phyloP scores from a whole-genome alignment of 2,329 filamentous ascomycete genomes.

The Phaeosphaeria sp. region DNA sequence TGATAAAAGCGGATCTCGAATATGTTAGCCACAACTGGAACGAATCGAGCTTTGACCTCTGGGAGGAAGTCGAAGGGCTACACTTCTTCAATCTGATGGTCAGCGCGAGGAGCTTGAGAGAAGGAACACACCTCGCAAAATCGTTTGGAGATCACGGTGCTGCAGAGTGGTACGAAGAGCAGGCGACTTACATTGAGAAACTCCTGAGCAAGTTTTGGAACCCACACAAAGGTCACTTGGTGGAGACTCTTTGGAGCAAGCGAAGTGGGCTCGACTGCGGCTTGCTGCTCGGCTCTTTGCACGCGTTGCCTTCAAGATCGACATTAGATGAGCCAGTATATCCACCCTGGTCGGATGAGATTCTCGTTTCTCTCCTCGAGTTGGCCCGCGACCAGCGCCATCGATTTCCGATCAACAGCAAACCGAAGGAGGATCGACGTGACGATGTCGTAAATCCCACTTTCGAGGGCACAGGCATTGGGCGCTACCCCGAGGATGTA shows the following conservation, averaged over 20 bases:
- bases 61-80: constrained; percentile 55
- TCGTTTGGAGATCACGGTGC: constrained; percentile 47
- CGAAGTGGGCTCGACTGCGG: constrained; percentile 49
- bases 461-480: constrained; percentile 46
- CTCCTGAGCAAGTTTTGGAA: constrained; percentile 49
- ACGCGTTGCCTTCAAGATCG: constrained; percentile 32
- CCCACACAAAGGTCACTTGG: constrained; percentile 43
- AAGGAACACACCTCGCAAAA: constrained; percentile 43
- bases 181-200: constrained; percentile 43
- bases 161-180: constrained; percentile 47
- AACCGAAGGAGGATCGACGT: constrained; percentile 17
- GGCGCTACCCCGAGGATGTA: constrained; percentile 53
- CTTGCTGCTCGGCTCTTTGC: constrained; percentile 48
- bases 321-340: constrained; percentile 30
- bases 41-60: constrained; percentile 52
- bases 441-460: constrained; percentile 9
- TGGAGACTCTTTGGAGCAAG: constrained; percentile 44
- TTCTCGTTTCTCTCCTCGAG: constrained; percentile 46
- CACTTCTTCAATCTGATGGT: constrained; percentile 52
- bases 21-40: constrained; percentile 54
- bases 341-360: constrained; percentile 47
- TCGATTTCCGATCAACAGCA: constrained; percentile 50
- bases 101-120: constrained; percentile 44
- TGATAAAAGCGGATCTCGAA: constrained; percentile 55
- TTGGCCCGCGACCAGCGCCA: constrained; percentile 42